Conservation (phyloP, 768 basidiomycete genomes). For the Rubroboletus pulcherrimus region DNA sequence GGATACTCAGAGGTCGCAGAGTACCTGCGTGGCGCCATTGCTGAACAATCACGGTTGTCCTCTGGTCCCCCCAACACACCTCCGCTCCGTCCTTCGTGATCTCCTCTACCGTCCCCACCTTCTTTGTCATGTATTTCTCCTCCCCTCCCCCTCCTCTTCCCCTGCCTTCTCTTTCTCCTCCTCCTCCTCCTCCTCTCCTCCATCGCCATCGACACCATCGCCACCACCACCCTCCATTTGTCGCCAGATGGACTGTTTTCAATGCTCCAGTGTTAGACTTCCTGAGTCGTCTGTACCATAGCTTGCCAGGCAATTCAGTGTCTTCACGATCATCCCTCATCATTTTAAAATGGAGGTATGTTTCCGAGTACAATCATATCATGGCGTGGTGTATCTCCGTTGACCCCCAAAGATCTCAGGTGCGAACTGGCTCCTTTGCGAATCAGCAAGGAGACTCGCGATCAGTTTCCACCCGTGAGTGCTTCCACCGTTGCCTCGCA, state of each 20-base stretch:
- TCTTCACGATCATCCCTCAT: background rate
- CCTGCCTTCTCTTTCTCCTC: no score
- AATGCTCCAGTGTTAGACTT: no score
- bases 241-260: no score
- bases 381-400: background rate
- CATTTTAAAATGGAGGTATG: background rate
- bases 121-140: background rate
- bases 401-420: background rate
- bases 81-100: background rate
- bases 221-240: no score
- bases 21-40: background rate
- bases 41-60: no score
- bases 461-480: background rate
- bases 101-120: background rate
- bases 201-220: no score
- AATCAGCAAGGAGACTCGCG: background rate
- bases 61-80: background rate
- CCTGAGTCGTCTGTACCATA: no score
- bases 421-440: background rate
- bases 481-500: background rate
- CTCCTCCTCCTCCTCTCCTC: no score
- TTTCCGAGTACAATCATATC: background rate
- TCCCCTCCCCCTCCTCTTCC: background rate
- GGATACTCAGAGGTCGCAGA: background rate
- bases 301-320: background rate